Percentiles rank a stretch among this genome's conserved stretches.
Conservation (phyloP, 768 basidiomycete genomes). For the Jaapia argillacea region DNA sequence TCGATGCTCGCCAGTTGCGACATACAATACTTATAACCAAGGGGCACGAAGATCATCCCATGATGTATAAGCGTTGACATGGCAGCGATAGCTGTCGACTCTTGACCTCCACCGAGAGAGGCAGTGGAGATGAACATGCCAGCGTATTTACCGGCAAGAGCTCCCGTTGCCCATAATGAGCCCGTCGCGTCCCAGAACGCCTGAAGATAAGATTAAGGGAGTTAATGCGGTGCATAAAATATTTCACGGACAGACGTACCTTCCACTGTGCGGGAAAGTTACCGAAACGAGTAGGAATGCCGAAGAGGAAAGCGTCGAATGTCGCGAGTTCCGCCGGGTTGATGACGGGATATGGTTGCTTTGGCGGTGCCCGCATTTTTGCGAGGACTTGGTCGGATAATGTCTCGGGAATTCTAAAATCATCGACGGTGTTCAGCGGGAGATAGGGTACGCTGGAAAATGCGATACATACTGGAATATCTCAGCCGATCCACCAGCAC, state of each 20-base stretch:
- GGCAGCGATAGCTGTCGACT: constrained; percentile 38
- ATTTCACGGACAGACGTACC: no score
- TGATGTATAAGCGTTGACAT: constrained; percentile 62
- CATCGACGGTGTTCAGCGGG: not conserved
- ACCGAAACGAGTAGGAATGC: constrained; percentile 75
- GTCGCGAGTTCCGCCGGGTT: constrained; percentile 38
- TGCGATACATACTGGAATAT: constrained; percentile 31
- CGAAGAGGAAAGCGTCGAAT: constrained; percentile 70
- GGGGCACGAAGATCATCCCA: constrained; percentile 64
- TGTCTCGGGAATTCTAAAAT: constrained; percentile 63
- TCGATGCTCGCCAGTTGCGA: constrained; percentile 27
- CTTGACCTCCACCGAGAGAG: constrained; percentile 73
- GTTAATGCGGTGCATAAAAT: no score
- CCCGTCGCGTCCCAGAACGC: constrained; percentile 74
- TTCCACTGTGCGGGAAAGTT: constrained; percentile 76
- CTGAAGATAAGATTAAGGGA: no score
- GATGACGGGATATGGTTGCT: constrained; percentile 63
- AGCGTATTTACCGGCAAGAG: constrained; percentile 68
- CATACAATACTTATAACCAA: constrained; percentile 52
- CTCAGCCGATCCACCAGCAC: constrained; percentile 30
- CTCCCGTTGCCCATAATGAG: constrained; percentile 46
- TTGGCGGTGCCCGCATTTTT: constrained; percentile 63
- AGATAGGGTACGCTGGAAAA: not conserved
- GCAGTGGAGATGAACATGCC: constrained; percentile 67
- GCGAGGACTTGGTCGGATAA: constrained; percentile 56